Base-by-base conservation (phyloP, 345 rosid genomes). In the Populus alba region DNA sequence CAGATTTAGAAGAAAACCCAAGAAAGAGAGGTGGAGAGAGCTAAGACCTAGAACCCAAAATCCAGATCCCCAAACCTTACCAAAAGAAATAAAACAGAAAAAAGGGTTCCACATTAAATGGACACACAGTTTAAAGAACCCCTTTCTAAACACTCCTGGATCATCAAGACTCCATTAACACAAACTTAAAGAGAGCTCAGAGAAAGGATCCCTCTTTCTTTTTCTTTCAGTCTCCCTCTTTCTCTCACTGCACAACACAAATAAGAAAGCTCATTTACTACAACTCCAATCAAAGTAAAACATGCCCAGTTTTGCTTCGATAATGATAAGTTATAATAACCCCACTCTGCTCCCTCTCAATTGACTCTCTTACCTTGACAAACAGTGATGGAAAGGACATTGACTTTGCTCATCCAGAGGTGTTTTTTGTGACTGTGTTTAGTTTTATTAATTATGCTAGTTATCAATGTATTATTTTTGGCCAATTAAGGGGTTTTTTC, bases 11-110 rank as follows among this genome's bases (percentile, higher is more conserved):
- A 85, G 81, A 85, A 85, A 84, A 84, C 82, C 86, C 85, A 79
- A 84, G 85, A 84, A 80, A 79, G 49, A 77, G 75, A 75, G 77
- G 85, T 83, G 83, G 85, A 82, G 87, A 82, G 80, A 79, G 78
- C 84, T 82, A 82, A 89, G 88, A 88, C 92, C 88, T 86, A 84
- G 84, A 89, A 81, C 83, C 85, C 85, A 76, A 76, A 77, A 82
- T 82, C 87, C 85, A 90, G 90, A 90, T 89, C 96, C 92, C 88
- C 78, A 85, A 86, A 82, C 70, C 75, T 51, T 69, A 53, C 68
- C 51, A 47, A 68, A 73, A 81, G 71, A n/a, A 59, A 59, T 13
- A 59, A 76, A 77, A 18, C 67, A 68, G 41, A 55, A 75, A 75
- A 78, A 76, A 72, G 39, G 79, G 84, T 77, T 77, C 68, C 75